Evolutionary conservation across 176 grass and related monocot species (phyloP).

Genomic region (Bolboschoenus planiculmis): DNA sequence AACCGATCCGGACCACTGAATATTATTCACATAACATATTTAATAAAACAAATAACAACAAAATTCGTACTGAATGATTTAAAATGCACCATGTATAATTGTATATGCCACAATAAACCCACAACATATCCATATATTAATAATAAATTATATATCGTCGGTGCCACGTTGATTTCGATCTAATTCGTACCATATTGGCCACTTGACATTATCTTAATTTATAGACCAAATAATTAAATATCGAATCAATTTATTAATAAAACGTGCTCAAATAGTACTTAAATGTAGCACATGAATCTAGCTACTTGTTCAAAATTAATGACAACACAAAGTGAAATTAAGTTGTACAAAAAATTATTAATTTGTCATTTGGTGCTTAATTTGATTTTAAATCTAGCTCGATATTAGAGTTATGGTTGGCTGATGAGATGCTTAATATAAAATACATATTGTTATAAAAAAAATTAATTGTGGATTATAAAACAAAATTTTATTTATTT

Average conservation of each 20-base stretch:
- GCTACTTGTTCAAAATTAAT: neutral
- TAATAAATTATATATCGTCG: neutral
- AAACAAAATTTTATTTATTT: too few species aligned
- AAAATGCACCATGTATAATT: neutral
- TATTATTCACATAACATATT: too few species aligned
- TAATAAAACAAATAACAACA: too few species aligned
- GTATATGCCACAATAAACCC: neutral
- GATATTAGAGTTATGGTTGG: neutral
- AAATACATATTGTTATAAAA: too few species aligned
- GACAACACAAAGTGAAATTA: neutral
- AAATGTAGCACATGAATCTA: too few species aligned
- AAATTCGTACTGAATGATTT: too few species aligned
- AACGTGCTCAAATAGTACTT: neutral
- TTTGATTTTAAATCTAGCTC: too few species aligned
- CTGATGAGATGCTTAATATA: neutral
- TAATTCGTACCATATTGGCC: neutral
- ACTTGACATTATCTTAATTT: neutral
- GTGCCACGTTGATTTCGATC: neutral
- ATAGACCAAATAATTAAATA: neutral
- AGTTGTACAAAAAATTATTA: neutral
- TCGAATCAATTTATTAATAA: neutral
- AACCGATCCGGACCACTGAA: too few species aligned
- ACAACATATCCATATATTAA: neutral
- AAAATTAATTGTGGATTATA: too few species aligned
- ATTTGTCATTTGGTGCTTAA: too few species aligned